These are phyloP conservation scores for Solanum infundibuliforme DNA, from an alignment of 257 asterid genomes.

Conservation along the genomic window DNA sequence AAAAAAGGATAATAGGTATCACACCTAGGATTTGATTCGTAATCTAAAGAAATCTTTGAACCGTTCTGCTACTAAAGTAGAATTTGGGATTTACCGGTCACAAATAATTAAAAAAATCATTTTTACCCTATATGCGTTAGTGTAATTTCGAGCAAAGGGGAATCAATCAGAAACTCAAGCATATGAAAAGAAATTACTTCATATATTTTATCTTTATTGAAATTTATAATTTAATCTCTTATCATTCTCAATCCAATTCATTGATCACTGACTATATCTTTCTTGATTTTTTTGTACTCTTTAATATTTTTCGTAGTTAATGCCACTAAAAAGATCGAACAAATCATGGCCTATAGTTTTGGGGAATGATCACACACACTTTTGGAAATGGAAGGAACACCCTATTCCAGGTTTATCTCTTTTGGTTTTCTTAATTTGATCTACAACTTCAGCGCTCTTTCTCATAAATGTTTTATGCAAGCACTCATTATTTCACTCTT, in stretches of 20 bases:
- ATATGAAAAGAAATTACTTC: not conserved
- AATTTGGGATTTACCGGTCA: too few species aligned
- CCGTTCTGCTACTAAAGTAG: not conserved
- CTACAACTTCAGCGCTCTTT: not conserved
- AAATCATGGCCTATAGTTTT: not conserved
- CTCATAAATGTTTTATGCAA: not conserved
- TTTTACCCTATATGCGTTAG: not conserved
- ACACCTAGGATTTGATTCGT: not conserved
- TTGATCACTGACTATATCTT: not conserved
- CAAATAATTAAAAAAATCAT: too few species aligned
- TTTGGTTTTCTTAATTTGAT: not conserved
- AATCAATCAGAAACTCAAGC: not conserved
- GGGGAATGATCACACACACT: not conserved
- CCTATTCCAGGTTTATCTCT: constrained; percentile 23
- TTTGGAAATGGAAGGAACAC: constrained; percentile 20
- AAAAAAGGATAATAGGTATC: not conserved
- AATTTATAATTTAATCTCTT: not conserved
- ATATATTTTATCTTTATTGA: not conserved
- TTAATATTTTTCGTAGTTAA: not conserved
- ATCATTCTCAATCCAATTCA: not conserved
- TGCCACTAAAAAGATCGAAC: not conserved
- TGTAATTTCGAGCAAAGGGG: not conserved
- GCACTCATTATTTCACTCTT: not conserved
- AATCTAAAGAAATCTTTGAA: not conserved
- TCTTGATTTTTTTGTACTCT: not conserved